Evolutionary conservation across 768 basidiomycete genomes (phyloP), one percentile per base, ranked within the genome.

Genomic region (Paxillus ammoniavirescens): DNA sequence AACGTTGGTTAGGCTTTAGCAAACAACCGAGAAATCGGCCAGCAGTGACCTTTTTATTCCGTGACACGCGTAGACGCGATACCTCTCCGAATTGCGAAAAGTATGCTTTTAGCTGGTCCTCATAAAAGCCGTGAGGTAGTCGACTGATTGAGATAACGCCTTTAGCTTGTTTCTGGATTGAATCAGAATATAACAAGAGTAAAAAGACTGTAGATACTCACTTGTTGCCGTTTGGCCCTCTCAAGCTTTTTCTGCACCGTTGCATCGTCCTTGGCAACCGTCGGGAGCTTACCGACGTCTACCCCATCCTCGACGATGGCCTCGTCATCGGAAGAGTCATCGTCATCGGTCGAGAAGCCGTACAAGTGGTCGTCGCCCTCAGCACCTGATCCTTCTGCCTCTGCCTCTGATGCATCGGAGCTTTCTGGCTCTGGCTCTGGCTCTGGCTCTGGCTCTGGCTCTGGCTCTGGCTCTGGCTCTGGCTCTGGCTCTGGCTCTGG

Each of bases 41-140:
- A 13, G 21, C n/a, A 9, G 47, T 8, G 17, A 88, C 96, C 83
- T 87, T 91, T 77, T 93, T 94, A 69, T 95, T 99, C 55, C 97
- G 83, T 4, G 95, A 96, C 14, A 99, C 73, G 7, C 97, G 83
- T 26, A 98, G 66, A 44, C 96, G 86, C 15, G 91, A 87, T 23
- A 99, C 84, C 41, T 85, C 81, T 5, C 97, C 97, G 59, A 98
- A 99, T 67, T 99, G 97, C 26, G 88, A 81, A 66, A 99, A 97
- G 73, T 98, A 98, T 2, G 83, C 85, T 58, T 83, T 84, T 70
- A 98, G 84, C 71, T 98, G 88, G 50, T 91, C 92, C 72, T 99
- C 97, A 72, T 93, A 96, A 73, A 99, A 98, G 18, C 97, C 97
- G 62, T 98, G 94, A 2, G 97, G 97, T 50, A 99, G 80, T 54